phyloP scores from a whole-genome alignment of 208 protist species.

The Wallacemonas sp. region DNA sequence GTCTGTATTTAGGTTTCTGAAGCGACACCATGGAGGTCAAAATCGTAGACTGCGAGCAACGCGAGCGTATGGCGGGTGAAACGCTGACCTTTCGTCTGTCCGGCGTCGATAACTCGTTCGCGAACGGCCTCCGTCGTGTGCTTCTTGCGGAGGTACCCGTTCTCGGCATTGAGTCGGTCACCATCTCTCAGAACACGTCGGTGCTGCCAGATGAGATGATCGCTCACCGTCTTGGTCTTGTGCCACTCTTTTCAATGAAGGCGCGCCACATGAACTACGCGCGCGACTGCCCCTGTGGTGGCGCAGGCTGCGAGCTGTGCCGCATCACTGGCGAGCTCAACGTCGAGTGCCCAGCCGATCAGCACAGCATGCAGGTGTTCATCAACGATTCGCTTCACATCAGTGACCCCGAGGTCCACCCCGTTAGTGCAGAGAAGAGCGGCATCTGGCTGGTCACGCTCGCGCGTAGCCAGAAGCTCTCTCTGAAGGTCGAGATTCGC shows the following conservation, averaged over 20 bases:
- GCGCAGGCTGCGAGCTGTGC: constrained; percentile 79
- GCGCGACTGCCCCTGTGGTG: constrained; percentile 84
- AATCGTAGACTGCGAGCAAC: constrained; percentile 76
- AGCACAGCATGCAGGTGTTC: constrained; percentile 84
- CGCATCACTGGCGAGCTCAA: constrained; percentile 84
- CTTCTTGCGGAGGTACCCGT: constrained; percentile 99
- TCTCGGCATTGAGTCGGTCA: constrained; percentile 97
- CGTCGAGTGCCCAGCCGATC: constrained; percentile 73
- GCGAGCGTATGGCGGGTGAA: constrained; percentile 81
- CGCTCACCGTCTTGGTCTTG: constrained; percentile 97
- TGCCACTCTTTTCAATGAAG: constrained; percentile 95
- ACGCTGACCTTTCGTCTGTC: constrained; percentile 89
- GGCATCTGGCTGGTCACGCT: constrained; percentile 90
- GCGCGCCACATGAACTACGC: constrained; percentile 79
- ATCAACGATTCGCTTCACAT: constrained; percentile 78
- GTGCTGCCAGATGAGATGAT: constrained; percentile 99
- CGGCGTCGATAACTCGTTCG: constrained; percentile 92
- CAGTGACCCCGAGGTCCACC: constrained; percentile 76
- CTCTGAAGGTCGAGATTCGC: constrained; percentile 76
- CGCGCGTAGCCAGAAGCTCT: constrained; percentile 81
- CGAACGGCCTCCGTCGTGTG: constrained; percentile 96
- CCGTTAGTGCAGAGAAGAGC: constrained; percentile 78
- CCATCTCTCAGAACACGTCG: constrained; percentile 94
- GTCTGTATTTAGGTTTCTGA: too few species aligned
- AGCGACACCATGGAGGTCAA: constrained; percentile 60